These are phyloP conservation scores for Xerocomus subilludens DNA, from an alignment of 1,284 basidiomycete genomes.

Conservation along the genomic window DNA sequence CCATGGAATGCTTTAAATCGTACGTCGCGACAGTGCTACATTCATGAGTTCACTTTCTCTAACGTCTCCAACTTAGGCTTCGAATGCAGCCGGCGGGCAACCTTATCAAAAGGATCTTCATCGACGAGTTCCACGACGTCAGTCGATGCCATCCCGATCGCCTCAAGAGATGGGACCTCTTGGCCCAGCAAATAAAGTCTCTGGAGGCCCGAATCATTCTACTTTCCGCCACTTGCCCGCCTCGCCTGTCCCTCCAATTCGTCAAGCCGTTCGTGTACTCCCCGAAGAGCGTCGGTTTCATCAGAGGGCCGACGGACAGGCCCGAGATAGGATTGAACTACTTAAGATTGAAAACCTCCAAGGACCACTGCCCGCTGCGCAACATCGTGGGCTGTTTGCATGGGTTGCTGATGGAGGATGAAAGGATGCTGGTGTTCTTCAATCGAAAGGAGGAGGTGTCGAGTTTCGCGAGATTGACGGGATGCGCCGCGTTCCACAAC, in stretches of 20 bases:
- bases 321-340: conserved; percentile 10
- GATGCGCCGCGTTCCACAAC: neutral
- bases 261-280: neutral
- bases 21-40: too few relatives aligned
- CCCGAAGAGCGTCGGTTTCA: too few relatives aligned
- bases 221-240: neutral
- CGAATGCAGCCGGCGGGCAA: too few relatives aligned
- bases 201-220: neutral
- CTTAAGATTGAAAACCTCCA: neutral
- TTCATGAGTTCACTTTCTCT: too few relatives aligned
- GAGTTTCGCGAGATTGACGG: neutral
- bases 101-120: neutral
- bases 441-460: neutral
- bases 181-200: neutral
- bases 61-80: too few relatives aligned
- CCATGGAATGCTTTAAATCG: too few relatives aligned
- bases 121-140: conserved; percentile 1
- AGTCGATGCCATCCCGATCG: neutral
- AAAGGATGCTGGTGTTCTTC: conserved; percentile 11
- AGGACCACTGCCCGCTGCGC: neutral
- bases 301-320: neutral
- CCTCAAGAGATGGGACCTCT: neutral
- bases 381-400: neutral
- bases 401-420: neutral
- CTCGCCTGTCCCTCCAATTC: neutral